Evolutionary conservation across 1,284 basidiomycete species (phyloP).

Genomic region (Puccinia novopanici): DNA sequence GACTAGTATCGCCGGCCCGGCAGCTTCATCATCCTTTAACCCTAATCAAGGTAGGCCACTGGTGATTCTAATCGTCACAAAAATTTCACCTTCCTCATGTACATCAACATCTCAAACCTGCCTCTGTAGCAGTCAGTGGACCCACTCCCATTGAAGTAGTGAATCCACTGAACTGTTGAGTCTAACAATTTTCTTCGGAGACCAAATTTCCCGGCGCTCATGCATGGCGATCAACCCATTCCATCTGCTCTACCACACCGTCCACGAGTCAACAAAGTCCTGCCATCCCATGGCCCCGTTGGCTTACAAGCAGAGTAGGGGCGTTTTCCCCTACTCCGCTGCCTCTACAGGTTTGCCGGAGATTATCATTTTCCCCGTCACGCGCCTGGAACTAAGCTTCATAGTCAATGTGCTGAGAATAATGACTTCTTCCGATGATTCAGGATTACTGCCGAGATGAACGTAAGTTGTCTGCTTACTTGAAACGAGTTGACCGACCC

Average conservation of each 20-base stretch:
- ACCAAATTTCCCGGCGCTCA: not conserved
- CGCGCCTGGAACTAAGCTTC: too few relatives aligned
- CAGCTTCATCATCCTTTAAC: too few relatives aligned
- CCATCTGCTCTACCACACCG: not conserved
- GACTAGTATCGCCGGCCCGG: conserved; percentile 28
- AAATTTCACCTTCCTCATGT: not conserved
- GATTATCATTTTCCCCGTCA: too few relatives aligned
- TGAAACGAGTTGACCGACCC: too few relatives aligned
- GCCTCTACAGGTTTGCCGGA: not conserved
- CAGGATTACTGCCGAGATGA: too few relatives aligned
- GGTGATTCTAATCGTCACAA: too few relatives aligned
- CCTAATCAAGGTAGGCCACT: too few relatives aligned
- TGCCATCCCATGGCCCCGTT: not conserved
- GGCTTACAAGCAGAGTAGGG: not conserved
- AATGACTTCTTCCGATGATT: too few relatives aligned
- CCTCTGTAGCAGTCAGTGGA: not conserved
- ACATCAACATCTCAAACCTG: conserved; percentile 8
- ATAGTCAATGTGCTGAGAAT: too few relatives aligned
- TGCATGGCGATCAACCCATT: conserved; percentile 4
- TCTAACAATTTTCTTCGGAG: not conserved
- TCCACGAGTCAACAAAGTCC: conserved; percentile 10
- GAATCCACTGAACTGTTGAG: not conserved
- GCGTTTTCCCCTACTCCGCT: not conserved
- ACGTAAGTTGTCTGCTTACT: too few relatives aligned
- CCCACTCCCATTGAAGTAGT: not conserved